Evolutionary conservation across 495 filamentous ascomycete species (phyloP).

Genomic region (Lophiotrema nucula): DNA sequence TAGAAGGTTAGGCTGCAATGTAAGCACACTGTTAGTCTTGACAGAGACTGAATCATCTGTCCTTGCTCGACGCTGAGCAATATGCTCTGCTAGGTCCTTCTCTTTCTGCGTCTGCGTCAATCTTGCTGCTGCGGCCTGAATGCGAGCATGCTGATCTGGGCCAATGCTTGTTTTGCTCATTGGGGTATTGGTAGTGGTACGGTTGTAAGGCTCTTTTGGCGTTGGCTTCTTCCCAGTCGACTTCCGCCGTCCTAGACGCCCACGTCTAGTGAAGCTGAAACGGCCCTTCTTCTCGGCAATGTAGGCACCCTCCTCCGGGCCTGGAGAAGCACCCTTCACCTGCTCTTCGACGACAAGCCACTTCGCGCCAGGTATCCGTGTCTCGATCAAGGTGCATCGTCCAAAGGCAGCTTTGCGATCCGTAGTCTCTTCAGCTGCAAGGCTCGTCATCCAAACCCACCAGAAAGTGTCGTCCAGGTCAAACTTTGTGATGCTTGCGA

Average conservation of each 20-base stretch:
- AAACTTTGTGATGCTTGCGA: conserved; percentile 83
- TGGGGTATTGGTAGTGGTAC: conserved; percentile 48
- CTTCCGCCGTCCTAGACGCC: conserved; percentile 64
- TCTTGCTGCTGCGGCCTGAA: conserved; percentile 82
- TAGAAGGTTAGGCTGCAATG: conserved; percentile 79
- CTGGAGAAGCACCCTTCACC: conserved; percentile 86
- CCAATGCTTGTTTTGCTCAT: conserved; percentile 85
- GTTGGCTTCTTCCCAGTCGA: conserved; percentile 57
- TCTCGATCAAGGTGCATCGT: conserved; percentile 88
- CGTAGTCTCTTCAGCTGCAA: conserved; percentile 83
- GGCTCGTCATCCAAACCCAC: conserved; percentile 99
- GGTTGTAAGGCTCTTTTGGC: conserved; percentile 52
- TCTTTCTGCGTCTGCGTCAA: conserved; percentile 66
- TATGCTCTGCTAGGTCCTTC: conserved; percentile 34
- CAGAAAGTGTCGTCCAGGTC: conserved; percentile 96
- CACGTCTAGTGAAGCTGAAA: conserved; percentile 77
- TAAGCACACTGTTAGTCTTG: conserved; percentile 90
- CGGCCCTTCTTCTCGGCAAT: conserved; percentile 92
- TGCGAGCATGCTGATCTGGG: conserved; percentile 86
- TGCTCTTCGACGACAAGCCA: conserved; percentile 98
- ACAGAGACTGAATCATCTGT: conserved; percentile 54
- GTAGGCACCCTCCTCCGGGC: conserved; percentile 78
- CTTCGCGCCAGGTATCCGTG: conserved; percentile 70
- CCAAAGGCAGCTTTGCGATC: conserved; percentile 90
- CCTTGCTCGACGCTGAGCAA: conserved; percentile 42